Conservation (phyloP, 352 stramenopile species). For the Halophytophthora polymorphica region DNA sequence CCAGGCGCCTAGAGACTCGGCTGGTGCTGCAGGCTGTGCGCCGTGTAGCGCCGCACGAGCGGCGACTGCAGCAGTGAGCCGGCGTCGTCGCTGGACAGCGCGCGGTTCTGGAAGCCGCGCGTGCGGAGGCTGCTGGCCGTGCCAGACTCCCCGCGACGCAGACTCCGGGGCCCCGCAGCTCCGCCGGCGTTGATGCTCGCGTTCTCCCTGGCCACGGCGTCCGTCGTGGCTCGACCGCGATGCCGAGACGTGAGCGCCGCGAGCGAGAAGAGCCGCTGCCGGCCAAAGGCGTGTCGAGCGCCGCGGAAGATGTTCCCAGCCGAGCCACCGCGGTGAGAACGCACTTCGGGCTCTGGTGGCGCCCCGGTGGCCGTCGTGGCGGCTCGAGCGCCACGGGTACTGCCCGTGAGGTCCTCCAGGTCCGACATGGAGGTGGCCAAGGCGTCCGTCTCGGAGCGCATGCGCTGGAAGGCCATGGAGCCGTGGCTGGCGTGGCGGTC, state of each 20-base stretch:
- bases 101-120: slow-evolving; percentile 24
- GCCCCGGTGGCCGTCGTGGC: slow-evolving; percentile 17
- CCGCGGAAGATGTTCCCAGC: slow-evolving; percentile 66
- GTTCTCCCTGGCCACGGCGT: neutral
- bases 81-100: slow-evolving; percentile 34
- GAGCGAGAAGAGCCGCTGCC: slow-evolving; percentile 51
- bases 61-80: slow-evolving; percentile 19
- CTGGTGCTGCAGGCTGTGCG: slow-evolving; percentile 20
- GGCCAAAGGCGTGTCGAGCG: slow-evolving; percentile 48
- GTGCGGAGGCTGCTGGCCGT: slow-evolving; percentile 7
- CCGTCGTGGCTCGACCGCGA: neutral
- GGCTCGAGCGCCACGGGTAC: slow-evolving; percentile 8
- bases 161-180: slow-evolving; percentile 8
- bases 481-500: slow-evolving; percentile 82
- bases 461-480: slow-evolving; percentile 72
- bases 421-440: slow-evolving; percentile 6
- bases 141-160: neutral
- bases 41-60: slow-evolving; percentile 44
- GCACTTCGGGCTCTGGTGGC: neutral
- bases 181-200: neutral
- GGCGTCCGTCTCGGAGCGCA: slow-evolving; percentile 30
- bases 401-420: slow-evolving; percentile 9
- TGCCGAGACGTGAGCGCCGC: slow-evolving; percentile 10
- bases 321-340: slow-evolving; percentile 23
- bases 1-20: slow-evolving; percentile 23